Evolutionary conservation across 2,329 filamentous ascomycete species (phyloP), one percentile per base, ranked within the genome.

Genomic region (Fusarium zealandicum): DNA sequence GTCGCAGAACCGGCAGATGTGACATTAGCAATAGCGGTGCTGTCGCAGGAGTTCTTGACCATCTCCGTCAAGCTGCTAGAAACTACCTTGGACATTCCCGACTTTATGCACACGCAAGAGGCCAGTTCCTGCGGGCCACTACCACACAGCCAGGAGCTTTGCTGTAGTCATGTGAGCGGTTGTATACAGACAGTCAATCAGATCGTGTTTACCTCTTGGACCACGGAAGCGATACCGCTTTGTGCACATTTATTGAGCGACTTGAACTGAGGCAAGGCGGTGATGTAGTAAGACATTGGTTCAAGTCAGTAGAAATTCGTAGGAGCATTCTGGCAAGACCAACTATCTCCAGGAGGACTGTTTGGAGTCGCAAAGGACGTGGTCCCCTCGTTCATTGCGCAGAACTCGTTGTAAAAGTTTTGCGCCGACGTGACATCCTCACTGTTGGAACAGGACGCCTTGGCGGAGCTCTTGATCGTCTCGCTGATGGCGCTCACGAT

Each of bases 201-300:
- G 6, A 5, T 12, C 30, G 9, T 3, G 56, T 74, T 63, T 69
- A 80, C 79, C 37, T 64, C 66, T 25, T 74, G 67, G 3, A 82
- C 65, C 4, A 70, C 78, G 36, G 73, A 70, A 3, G 76, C 76
- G 14, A 84, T 56, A 1, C 72, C 81, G 0, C 61, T 69, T 48
- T 76, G 72, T 1, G 79, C 81, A 47, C 81, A 84, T 0, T 69
- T 63, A 0, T 73, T 73, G 0, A 84, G 70, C 0, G 75, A 72
- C 35, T 71, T 75, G 54, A 72, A 84, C 51, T 78, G 69, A 1
- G 78, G 71, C 22, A 84, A 66, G 11, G 77, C 82, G 1, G 80
- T 82, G 51, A 84, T 78, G 52, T 82, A 80, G 62, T 83, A 85
- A 1, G 79, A 75, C 76, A 85, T 77, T 80, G 6, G 11, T 14